Conservation (phyloP, 1,284 basidiomycete species). For the Lentinula novae-zelandiae region DNA sequence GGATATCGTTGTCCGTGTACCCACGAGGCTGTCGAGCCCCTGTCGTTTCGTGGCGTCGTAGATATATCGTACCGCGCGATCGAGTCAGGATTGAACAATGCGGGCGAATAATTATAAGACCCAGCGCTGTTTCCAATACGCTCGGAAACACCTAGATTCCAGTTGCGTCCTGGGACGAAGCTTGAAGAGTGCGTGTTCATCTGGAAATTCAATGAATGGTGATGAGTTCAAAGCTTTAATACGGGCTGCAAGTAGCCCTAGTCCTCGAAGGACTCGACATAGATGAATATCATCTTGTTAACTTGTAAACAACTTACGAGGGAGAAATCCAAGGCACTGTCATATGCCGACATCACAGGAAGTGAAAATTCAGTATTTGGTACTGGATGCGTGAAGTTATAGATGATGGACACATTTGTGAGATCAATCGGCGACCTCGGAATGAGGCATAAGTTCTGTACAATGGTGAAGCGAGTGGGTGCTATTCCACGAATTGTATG, state of each 20-base stretch:
- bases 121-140: not conserved
- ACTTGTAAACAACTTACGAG: not conserved
- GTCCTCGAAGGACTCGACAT: too few relatives aligned
- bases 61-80: constrained; percentile 4
- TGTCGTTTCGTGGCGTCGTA: constrained; percentile 6
- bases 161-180: not conserved
- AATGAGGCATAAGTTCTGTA: constrained; percentile 19
- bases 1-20: constrained; percentile 9
- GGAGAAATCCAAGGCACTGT: not conserved
- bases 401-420: constrained; percentile 22
- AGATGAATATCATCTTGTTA: too few relatives aligned
- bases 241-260: too few relatives aligned
- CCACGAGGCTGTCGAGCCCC: constrained; percentile 8
- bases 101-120: constrained; percentile 3
- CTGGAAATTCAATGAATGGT: not conserved
- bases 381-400: constrained; percentile 21
- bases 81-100: not conserved
- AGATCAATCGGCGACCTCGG: constrained; percentile 2
- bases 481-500: constrained; percentile 18
- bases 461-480: constrained; percentile 25
- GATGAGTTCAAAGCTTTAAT: not conserved
- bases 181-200: not conserved
- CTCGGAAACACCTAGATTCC: not conserved
- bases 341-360: not conserved
- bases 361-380: constrained; percentile 7